These are phyloP conservation scores for Kalanchoe fedtschenkoi DNA, from an alignment of 164 flowering plant species.

Conservation along the genomic window DNA sequence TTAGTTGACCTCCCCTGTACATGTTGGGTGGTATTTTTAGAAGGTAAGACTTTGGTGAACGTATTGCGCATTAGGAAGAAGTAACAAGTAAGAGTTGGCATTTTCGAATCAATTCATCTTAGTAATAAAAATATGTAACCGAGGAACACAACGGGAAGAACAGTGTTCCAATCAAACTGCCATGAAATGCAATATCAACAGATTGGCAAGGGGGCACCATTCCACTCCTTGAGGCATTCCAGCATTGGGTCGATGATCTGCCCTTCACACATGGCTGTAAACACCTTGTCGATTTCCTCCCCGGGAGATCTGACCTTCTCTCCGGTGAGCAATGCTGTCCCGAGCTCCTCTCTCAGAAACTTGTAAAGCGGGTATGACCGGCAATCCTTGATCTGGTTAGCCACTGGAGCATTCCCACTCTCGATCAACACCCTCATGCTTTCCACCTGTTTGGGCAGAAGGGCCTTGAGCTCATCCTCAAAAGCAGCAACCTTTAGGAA, in stretches of 20 bases:
- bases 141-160: not conserved
- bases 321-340: slow-evolving; percentile 23
- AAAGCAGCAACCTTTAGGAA: slow-evolving; percentile 3
- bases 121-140: too few relatives aligned
- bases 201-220: slow-evolving; percentile 16
- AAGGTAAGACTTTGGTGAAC: too few relatives aligned
- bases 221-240: slow-evolving; percentile 28
- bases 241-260: slow-evolving; percentile 31
- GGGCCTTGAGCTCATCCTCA: not conserved
- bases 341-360: slow-evolving; percentile 25
- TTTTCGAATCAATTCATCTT: too few relatives aligned
- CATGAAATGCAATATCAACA: not conserved
- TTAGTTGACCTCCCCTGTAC: too few relatives aligned
- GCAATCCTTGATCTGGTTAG: slow-evolving; percentile 27
- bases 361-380: slow-evolving; percentile 32
- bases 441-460: not conserved
- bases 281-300: slow-evolving; percentile 32
- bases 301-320: slow-evolving; percentile 32
- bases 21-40: too few relatives aligned
- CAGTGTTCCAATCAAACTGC: not conserved
- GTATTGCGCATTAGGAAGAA: too few relatives aligned
- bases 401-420: slow-evolving; percentile 10
- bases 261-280: slow-evolving; percentile 28
- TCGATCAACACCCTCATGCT: not conserved
- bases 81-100: too few relatives aligned